These are phyloP conservation scores for Ajuga reptans DNA, from an alignment of 305 asterid genomes.

Conservation along the genomic window DNA sequence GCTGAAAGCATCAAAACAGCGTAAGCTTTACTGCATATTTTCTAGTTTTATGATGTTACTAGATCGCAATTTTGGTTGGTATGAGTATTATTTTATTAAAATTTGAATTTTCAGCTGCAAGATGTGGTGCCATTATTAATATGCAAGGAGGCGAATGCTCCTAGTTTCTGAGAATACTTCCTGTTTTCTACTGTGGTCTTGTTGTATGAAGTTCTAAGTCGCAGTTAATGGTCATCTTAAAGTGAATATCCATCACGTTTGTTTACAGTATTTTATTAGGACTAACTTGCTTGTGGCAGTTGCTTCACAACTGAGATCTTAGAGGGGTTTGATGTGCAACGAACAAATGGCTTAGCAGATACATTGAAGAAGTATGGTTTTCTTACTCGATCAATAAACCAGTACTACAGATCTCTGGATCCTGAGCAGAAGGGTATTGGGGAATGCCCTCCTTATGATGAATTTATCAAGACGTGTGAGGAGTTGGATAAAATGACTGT, in stretches of 20 bases:
- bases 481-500: constrained; percentile 80
- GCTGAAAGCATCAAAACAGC: constrained; percentile 95
- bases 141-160: not conserved
- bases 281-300: constrained; percentile 40
- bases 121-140: not conserved
- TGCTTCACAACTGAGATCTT: constrained; percentile 94
- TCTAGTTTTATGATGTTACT: constrained; percentile 14
- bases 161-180: not conserved
- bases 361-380: constrained; percentile 71
- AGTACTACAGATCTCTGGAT: constrained; percentile 56
- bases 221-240: not conserved
- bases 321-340: constrained; percentile 94
- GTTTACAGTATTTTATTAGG: constrained; percentile 1
- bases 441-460: constrained; percentile 52
- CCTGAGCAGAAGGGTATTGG: constrained; percentile 33
- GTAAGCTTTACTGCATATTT: constrained; percentile 40
- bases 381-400: constrained; percentile 70
- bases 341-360: constrained; percentile 78
- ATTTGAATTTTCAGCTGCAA: not conserved
- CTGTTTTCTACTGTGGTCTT: not conserved
- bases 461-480: constrained; percentile 61
- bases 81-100: not conserved
- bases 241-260: constrained; percentile 12
- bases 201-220: constrained; percentile 4
- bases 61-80: not conserved